Base-by-base conservation (phyloP, 495 filamentous ascomycete species). In the Annulohypoxylon stygium region DNA sequence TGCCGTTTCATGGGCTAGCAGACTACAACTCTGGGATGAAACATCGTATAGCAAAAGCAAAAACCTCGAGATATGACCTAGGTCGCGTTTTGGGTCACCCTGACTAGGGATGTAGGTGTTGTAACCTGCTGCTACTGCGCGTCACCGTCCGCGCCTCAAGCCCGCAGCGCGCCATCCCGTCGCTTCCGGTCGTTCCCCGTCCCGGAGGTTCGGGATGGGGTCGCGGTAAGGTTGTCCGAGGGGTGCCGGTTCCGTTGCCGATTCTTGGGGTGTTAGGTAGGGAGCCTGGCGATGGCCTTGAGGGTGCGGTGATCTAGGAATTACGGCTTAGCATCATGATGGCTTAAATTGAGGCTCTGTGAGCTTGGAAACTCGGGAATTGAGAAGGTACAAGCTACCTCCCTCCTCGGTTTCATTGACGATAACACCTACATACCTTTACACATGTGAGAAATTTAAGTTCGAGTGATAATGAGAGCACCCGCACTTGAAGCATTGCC, bases 1-100 rank as follows among this genome's bases (percentile, higher is more conserved):
- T 43, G 8, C 36, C 36, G 36, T 39, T 39, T 39, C 9, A 39
- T 39, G 36, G 7, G 36, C 34, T 45, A n/a, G 41, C 8, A 45
- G n/a, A 20, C 7, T 47, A 47, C 43, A 8, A 47, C 43, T 7
- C 43, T 20, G 16, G 48, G 23, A 53, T 30, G 48, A 20, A 11
- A 53, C 48, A 53, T 53, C 48, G 48, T 53, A 47, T 47, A 18
- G n/a, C n/a, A 47, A 47, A 20, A 47, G 43, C 43, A 47, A 53
- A 50, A 53, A 25, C 14, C 0, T 4, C 39, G 14, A n/a, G 14
- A 30, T 12, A 30, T 12, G 1, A 14, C 25, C 48, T 23, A 0
- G 23, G 48, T 20, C 48, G 48, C 48, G 48, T 53, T 26, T 53
- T 14, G 16, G 43, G n/a, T 4, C 43, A 14, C 43, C 16, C n/a